phyloP scores from a whole-genome alignment of 495 filamentous ascomycete species.

The Baudoinia panamericana region DNA sequence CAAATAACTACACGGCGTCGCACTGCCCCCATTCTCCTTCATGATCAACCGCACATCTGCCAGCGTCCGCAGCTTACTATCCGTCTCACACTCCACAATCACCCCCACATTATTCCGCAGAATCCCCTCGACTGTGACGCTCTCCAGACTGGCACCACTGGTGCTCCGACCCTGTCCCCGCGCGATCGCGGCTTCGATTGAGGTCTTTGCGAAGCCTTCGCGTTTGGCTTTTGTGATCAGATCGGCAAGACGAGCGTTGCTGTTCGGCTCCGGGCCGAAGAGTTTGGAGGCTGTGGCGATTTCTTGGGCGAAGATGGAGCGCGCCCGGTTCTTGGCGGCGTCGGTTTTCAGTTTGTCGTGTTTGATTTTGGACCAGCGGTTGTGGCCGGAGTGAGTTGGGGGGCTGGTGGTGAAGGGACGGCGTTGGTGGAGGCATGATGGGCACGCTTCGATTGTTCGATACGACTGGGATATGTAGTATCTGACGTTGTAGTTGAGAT shows the following conservation, averaged over 20 bases:
- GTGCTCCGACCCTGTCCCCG: slow-evolving; percentile 72
- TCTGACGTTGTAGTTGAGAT: too few relatives aligned
- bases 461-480: too few relatives aligned
- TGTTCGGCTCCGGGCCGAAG: slow-evolving; percentile 53
- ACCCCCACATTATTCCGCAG: slow-evolving; percentile 63
- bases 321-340: slow-evolving; percentile 38
- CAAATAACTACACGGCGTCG: slow-evolving; percentile 64
- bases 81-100: slow-evolving; percentile 73
- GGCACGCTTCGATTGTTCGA: neutral
- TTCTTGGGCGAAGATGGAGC: slow-evolving; percentile 35
- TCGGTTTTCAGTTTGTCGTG: slow-evolving; percentile 85
- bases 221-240: slow-evolving; percentile 72
- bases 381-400: slow-evolving; percentile 55
- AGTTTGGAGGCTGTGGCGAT: slow-evolving; percentile 46
- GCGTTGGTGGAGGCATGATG: slow-evolving; percentile 6
- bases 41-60: slow-evolving; percentile 55
- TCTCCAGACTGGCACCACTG: slow-evolving; percentile 58
- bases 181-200: slow-evolving; percentile 71
- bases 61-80: slow-evolving; percentile 59
- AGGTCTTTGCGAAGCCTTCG: slow-evolving; percentile 66
- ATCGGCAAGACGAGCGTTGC: slow-evolving; percentile 60
- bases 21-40: slow-evolving; percentile 52
- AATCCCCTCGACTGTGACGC: slow-evolving; percentile 68
- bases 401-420: slow-evolving; percentile 41
- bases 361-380: slow-evolving; percentile 85